Evolutionary conservation across 2,329 filamentous ascomycete genomes (phyloP).

Genomic region (Emergomyces pasteurianus): DNA sequence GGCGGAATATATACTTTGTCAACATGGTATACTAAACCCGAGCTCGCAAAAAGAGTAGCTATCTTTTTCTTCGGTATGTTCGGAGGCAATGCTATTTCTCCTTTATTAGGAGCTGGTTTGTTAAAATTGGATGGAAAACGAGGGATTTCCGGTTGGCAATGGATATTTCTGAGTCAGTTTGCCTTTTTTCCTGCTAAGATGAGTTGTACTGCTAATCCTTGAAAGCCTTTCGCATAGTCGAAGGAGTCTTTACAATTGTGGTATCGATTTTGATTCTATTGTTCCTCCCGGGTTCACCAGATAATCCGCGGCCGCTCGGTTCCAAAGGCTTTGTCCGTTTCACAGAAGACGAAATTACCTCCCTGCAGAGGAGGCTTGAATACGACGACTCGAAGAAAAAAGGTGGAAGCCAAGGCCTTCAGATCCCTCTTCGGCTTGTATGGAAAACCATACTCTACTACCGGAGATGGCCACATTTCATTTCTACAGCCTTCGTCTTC

Average conservation of each 20-base stretch:
- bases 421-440: conserved; percentile 29
- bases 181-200: background rate
- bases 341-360: conserved; percentile 20
- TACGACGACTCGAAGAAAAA: conserved; percentile 22
- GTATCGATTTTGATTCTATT: conserved; percentile 31
- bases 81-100: conserved; percentile 38
- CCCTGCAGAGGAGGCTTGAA: conserved; percentile 26
- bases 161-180: conserved; percentile 38
- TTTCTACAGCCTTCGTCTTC: conserved; percentile 41
- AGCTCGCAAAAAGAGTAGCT: conserved; percentile 37
- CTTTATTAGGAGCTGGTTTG: conserved; percentile 38
- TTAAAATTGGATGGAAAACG: conserved; percentile 33
- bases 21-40: conserved; percentile 38
- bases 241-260: conserved; percentile 34
- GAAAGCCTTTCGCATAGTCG: conserved; percentile 22
- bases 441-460: conserved; percentile 36
- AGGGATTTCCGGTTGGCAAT: conserved; percentile 39
- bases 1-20: conserved; percentile 41
- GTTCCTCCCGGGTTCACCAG: conserved; percentile 34
- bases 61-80: conserved; percentile 46
- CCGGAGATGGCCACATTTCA: conserved; percentile 38
- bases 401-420: conserved; percentile 22
- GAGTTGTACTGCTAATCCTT: background rate
- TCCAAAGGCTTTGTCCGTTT: conserved; percentile 30
- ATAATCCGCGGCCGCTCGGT: conserved; percentile 28